Conservation (phyloP, 2,329 filamentous ascomycete genomes). For the Fusarium cicatricum region DNA sequence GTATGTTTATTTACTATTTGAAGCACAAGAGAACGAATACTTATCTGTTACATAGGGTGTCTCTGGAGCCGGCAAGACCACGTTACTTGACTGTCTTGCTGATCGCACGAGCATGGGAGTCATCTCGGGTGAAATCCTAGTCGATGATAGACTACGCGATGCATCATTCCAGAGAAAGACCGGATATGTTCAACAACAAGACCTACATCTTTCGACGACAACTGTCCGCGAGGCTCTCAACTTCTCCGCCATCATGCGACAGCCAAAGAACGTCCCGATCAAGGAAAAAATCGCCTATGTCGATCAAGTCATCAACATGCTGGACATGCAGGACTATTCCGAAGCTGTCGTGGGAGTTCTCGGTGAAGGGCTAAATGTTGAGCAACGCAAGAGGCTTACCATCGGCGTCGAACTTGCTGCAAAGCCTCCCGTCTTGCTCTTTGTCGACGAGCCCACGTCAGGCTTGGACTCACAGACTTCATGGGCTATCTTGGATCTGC, state of each 20-base stretch:
- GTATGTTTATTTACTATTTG: slow-evolving; percentile 41
- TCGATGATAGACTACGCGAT: slow-evolving; percentile 70
- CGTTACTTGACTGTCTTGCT: slow-evolving; percentile 82
- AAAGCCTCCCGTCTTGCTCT: slow-evolving; percentile 63
- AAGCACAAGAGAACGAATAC: fast-evolving
- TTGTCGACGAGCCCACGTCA: slow-evolving; percentile 65
- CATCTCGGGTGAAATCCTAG: slow-evolving; percentile 78
- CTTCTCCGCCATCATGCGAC: slow-evolving; percentile 84
- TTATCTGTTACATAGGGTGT: slow-evolving; percentile 53
- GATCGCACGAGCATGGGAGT: slow-evolving; percentile 86
- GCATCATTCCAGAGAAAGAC: slow-evolving; percentile 86
- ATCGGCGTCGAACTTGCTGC: slow-evolving; percentile 65
- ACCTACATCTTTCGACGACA: slow-evolving; percentile 80
- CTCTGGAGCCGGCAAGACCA: slow-evolving; percentile 87
- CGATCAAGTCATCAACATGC: slow-evolving; percentile 74
- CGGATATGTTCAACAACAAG: slow-evolving; percentile 88
- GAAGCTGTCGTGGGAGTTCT: slow-evolving; percentile 68
- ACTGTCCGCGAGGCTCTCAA: slow-evolving; percentile 85
- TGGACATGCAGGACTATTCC: slow-evolving; percentile 69
- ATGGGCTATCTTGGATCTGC: slow-evolving; percentile 65
- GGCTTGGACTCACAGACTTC: slow-evolving; percentile 68
- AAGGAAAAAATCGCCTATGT: slow-evolving; percentile 83
- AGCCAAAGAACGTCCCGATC: slow-evolving; percentile 71
- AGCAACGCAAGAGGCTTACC: slow-evolving; percentile 65
- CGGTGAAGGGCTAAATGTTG: slow-evolving; percentile 65